Percentiles rank a stretch among this genome's conserved stretches.
These are phyloP conservation scores for Fomitopsis betulina DNA, from an alignment of 1,284 basidiomycete species.

Conservation along the genomic window DNA sequence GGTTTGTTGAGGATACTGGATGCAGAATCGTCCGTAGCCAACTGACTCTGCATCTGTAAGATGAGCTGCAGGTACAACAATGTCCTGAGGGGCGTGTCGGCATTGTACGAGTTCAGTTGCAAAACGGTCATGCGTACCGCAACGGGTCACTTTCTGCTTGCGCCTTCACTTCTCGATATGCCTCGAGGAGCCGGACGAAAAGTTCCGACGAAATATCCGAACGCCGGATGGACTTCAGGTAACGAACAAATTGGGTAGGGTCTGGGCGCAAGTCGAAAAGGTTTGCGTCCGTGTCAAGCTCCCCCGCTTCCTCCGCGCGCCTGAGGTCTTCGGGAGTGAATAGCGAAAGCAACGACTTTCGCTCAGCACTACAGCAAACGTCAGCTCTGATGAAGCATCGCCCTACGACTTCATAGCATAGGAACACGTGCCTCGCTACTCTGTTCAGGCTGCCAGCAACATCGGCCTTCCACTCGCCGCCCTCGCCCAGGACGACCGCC, in stretches of 20 bases:
- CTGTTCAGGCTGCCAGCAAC: conserved; percentile 45
- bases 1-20: conserved; percentile 68
- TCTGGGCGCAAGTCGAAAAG: conserved; percentile 70
- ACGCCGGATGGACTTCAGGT: conserved; percentile 62
- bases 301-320: conserved; percentile 35
- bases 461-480: conserved; percentile 53
- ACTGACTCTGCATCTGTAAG: conserved; percentile 69
- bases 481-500: conserved; percentile 52
- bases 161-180: conserved; percentile 51
- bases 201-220: conserved; percentile 66
- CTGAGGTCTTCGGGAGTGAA: conserved; percentile 48
- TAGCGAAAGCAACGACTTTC: conserved; percentile 32
- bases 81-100: conserved; percentile 26
- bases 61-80: conserved; percentile 75
- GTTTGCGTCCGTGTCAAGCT: conserved; percentile 49
- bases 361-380: conserved; percentile 19
- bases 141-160: conserved; percentile 46
- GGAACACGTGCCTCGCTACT: conserved; percentile 34
- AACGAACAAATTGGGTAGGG: conserved; percentile 59
- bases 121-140: conserved; percentile 33
- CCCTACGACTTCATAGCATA: too few relatives aligned
- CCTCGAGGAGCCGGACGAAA: conserved; percentile 71
- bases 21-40: conserved; percentile 50
- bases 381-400: neutral
- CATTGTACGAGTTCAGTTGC: too few relatives aligned